Percentiles rank a stretch among this genome's conserved stretches.
phyloP scores from a whole-genome alignment of 179 eudicot genomes.

The Silene noctiflora region DNA sequence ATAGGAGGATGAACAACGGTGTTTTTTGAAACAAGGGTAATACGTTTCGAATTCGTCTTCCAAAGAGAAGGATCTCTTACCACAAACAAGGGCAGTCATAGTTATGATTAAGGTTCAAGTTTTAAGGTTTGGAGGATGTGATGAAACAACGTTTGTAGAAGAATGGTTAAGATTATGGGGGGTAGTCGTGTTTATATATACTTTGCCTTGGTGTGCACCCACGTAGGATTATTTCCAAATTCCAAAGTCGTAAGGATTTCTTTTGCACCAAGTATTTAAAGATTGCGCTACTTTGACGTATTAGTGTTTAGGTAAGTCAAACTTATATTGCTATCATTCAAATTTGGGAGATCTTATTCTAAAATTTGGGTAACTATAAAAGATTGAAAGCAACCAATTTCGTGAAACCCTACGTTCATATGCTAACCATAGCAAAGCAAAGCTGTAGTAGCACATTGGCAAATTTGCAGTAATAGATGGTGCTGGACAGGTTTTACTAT shows the following conservation, averaged over 20 bases:
- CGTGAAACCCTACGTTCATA: too few species aligned
- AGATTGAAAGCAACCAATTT: too few species aligned
- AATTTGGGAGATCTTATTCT: too few species aligned
- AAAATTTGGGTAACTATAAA: too few species aligned
- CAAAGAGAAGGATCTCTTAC: background rate
- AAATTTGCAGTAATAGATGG: too few species aligned
- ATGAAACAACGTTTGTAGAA: background rate
- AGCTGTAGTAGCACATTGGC: too few species aligned
- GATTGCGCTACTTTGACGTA: background rate
- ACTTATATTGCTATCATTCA: background rate
- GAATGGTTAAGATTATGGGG: background rate
- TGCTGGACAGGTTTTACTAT: too few species aligned
- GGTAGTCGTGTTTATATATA: background rate
- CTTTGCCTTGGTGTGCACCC: background rate
- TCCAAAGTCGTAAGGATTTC: background rate
- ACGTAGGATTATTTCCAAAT: background rate
- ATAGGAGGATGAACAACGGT: slow-evolving; percentile 7
- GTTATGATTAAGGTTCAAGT: background rate
- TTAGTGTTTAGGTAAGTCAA: background rate
- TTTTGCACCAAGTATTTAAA: too few species aligned
- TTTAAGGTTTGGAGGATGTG: background rate
- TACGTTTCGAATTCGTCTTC: slow-evolving; percentile 9
- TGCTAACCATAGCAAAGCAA: too few species aligned
- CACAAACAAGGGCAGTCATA: background rate
- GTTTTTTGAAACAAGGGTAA: background rate